Evolutionary conservation across 108 stramenopile species (phyloP).

Genomic region (Aurantiochytrium sp.): DNA sequence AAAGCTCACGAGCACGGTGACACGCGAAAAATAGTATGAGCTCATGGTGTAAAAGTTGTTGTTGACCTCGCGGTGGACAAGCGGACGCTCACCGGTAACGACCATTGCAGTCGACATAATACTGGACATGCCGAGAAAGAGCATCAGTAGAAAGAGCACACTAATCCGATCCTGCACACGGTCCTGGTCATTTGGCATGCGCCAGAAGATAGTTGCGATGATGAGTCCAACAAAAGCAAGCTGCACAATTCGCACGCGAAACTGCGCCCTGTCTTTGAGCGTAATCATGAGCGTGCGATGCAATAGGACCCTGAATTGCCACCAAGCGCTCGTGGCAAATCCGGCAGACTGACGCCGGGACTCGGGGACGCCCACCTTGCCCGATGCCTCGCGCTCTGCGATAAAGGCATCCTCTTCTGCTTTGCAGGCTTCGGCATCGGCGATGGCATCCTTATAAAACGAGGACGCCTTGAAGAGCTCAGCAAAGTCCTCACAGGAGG

Average conservation of each 20-base stretch:
- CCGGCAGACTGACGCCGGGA: background rate
- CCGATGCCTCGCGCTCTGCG: background rate
- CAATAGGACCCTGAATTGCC: background rate
- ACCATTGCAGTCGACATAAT: slow-evolving; percentile 9
- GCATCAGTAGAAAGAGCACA: background rate
- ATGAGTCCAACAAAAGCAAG: background rate
- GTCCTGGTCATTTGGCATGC: background rate
- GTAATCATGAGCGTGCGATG: background rate
- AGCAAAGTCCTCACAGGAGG: background rate
- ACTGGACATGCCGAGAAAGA: slow-evolving; percentile 7
- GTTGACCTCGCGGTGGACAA: background rate
- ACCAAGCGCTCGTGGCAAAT: background rate
- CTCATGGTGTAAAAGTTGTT: background rate
- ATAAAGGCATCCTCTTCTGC: background rate
- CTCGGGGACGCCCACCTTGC: background rate
- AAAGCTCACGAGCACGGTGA: background rate
- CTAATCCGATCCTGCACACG: background rate
- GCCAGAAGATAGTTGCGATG: background rate
- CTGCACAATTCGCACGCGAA: background rate
- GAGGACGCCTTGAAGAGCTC: background rate
- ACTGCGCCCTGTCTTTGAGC: background rate
- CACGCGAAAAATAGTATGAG: background rate
- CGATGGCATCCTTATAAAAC: background rate
- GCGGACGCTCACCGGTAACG: background rate
- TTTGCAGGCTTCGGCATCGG: background rate